Base-by-base conservation (phyloP, 2,329 filamentous ascomycete genomes). In the Aspergillus versicolor region DNA sequence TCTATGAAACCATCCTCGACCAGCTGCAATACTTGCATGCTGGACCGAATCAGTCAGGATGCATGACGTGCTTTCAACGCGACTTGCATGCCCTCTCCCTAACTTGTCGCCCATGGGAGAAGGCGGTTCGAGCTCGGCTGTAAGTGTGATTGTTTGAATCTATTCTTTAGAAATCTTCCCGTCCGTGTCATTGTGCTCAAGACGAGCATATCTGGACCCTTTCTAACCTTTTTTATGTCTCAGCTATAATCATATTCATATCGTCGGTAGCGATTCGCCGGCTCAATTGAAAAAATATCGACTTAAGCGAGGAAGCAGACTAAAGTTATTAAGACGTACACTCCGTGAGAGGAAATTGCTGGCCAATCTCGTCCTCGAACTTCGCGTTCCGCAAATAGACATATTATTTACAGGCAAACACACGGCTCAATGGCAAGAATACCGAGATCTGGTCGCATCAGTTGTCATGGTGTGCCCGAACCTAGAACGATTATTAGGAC, bases 401-500 rank as follows among this genome's bases (percentile, higher is more conserved):
- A 43, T 75, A 54, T 59, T 73, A 7, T 66, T 75, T 57, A 65
- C 67, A 37, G 76, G 70, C 44, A 73, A 75, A 56, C 72, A 75
- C 46, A 72, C 72, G 57, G 60, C 66, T 22, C 67, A 77, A 57
- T 75, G 75, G 65, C 75, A 81, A 63, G 78, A 81, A 48, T 80
- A 83, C 52, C 72, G 80, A 43, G 79, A 83, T 56, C 58, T 81
- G 17, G 69, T 85, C 17, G 81, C 82, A 5, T 84, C 82, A 1
- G 73, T 86, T 38, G 80, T 86, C 32, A 83, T 84, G 78, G 78
- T 79, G 2, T 86, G 82, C 63, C 82, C 83, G 7, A 83, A 82
- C 58, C 68, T 86, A 21, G 82, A 86, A 67, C 76, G 77, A 24
- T 68, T 86, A 7, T 66, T 79, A 32, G 84, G 83, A 5, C 79